Conservation (phyloP, 306 rosid species). For the Trifolium pratense region DNA sequence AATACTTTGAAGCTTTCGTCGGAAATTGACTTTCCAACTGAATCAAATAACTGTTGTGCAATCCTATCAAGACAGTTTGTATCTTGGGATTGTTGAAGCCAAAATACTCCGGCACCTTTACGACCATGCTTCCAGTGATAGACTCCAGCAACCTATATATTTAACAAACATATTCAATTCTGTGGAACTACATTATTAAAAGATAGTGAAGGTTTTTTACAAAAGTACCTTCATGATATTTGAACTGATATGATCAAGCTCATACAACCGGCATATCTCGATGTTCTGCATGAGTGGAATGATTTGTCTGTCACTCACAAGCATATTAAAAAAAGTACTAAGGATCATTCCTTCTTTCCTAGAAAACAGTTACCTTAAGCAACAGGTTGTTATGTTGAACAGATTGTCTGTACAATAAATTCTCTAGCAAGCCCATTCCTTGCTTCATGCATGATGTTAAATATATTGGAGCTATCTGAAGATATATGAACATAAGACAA, state of each 20-base stretch:
- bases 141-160: slow-evolving; percentile 83
- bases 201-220: background rate
- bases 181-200: slow-evolving; percentile 30
- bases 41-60: slow-evolving; percentile 86
- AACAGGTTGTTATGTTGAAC: slow-evolving; percentile 67
- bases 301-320: slow-evolving; percentile 41
- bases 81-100: slow-evolving; percentile 95
- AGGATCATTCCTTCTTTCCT: background rate
- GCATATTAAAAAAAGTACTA: slow-evolving; percentile 35
- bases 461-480: slow-evolving; percentile 96
- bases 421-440: slow-evolving; percentile 88
- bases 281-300: slow-evolving; percentile 63
- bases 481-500: slow-evolving; percentile 42
- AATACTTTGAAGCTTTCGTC: slow-evolving; percentile 90
- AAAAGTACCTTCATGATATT: slow-evolving; percentile 53
- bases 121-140: slow-evolving; percentile 94
- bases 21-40: slow-evolving; percentile 91
- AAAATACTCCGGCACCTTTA: slow-evolving; percentile 84
- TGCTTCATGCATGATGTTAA: slow-evolving; percentile 92
- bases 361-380: slow-evolving; percentile 67
- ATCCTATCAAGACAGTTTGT: slow-evolving; percentile 78
- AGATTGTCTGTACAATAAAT: slow-evolving; percentile 73
- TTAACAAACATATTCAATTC: slow-evolving; percentile 25
- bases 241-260: slow-evolving; percentile 71
- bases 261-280: slow-evolving; percentile 90